Evolutionary conservation across 2,329 filamentous ascomycete genomes (phyloP), one percentile per base, ranked within the genome.

Genomic region (Scedosporium boydii): DNA sequence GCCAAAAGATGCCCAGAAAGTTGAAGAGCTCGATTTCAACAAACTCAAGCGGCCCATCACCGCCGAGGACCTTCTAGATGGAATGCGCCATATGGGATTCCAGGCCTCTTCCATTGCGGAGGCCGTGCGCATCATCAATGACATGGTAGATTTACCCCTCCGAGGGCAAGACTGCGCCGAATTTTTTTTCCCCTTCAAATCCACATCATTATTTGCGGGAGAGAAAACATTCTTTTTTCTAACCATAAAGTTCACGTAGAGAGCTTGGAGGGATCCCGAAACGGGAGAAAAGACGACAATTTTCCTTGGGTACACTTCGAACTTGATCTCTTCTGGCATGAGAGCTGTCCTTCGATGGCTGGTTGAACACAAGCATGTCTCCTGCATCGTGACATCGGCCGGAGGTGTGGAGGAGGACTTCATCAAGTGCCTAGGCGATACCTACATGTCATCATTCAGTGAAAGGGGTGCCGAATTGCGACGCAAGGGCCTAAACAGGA

Each of bases 401-500:
- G 95, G 95, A 55, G 95, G 95, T 59, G 85, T 99, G 60, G 95
- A 99, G 75, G 95, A 99, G 74, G 95, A 99, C 75, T 87, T 99
- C 63, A 99, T 99, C 82, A 99, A 99, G 78, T 99, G 95, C 70
- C 86, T 99, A 2, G 95, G 89, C 10, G 88, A 91, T 60, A 99
- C 95, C 0, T 99, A 97, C 75, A 86, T 98, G 71, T 91, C 91
- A 55, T 87, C 90, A 1, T 99, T 98, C 76, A 85, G 82, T 60
- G 87, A 90, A 0, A 77, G 83, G 0, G 95, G 95, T 14, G 87
- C 89, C 7, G 84, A 85, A 1, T 82, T 99, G 23, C 90, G 95
- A 46, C 83, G 86, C 65, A 89, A 91, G 72, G 95, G 95, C 9
- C 84, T 98, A 70, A 99, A 99, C 76, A 87, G 95, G 38, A 98